Base-by-base conservation (phyloP, 148 eudicot species). In the Camellia lanceoleosa region DNA sequence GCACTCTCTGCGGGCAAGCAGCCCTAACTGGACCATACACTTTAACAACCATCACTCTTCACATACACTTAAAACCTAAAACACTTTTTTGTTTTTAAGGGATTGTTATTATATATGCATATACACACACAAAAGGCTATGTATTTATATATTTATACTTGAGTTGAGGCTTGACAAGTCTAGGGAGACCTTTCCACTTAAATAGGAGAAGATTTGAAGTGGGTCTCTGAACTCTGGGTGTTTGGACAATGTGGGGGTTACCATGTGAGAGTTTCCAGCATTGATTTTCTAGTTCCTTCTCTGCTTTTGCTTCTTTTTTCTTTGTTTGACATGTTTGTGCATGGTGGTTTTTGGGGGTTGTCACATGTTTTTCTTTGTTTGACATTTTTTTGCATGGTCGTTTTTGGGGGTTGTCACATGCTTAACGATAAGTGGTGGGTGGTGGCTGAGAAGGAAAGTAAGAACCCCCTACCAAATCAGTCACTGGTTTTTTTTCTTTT, bases 1-100 rank as follows among this genome's bases (percentile, higher is more conserved):
- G 19, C 51, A 92, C 97, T 73, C 93, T 89, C 78, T 89, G 97
- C 62, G 93, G 92, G 82, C 92, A 90, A n/a, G 93, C 93, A 18
- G 90, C 97, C 75, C 55, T 75, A 12, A 71, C 80, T 75, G 90
- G 68, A 72, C 97, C 97, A 66, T 90, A 90, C 30, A 92, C 92
- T 81, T 90, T 91, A 5, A 91, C 92, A 47, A 75, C 92, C 92
- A 88, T 46, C 5, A n/a, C 54, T 42, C 44, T 30, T 42, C 44
- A 14, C 41, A 54, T 14, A 19, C 10, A 49, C 52, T 49, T 49
- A 4, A 30, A 20, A 20, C 5, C 55, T 41, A 12, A 44, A 52
- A 43, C 58, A 16, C 61, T 49, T 49, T 52, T 30, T 30, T n/a
- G n/a, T 30, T 30, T 30, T 30, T 1, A n/a, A 16, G 20, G 56